These are phyloP conservation scores for Diaporthe vaccinii DNA, from an alignment of 2,329 filamentous ascomycete genomes.

Conservation along the genomic window DNA sequence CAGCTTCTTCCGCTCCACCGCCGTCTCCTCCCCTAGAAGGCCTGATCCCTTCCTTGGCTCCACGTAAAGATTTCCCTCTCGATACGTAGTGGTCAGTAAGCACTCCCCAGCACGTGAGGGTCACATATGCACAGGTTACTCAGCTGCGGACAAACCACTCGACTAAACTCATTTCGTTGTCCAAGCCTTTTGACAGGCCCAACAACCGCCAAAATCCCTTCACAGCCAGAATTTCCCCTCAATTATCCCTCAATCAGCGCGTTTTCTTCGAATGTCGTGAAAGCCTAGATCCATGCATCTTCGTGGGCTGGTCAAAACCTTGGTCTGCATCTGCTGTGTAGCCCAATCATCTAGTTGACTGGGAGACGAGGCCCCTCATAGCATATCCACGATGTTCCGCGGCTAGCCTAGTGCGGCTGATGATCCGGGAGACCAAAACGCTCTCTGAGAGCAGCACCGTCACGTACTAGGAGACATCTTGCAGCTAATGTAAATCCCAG, in stretches of 20 bases:
- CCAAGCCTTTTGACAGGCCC: background rate
- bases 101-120: background rate
- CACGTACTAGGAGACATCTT: background rate
- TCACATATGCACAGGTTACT: background rate
- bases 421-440: background rate
- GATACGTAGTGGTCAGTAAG: background rate
- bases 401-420: background rate
- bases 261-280: no score
- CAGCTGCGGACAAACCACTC: background rate
- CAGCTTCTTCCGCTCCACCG: background rate
- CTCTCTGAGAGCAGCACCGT: background rate
- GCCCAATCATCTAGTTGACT: background rate
- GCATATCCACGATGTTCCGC: background rate
- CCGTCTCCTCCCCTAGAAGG: rapidly evolving
- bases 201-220: background rate
- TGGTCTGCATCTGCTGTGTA: background rate
- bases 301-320: background rate
- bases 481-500: background rate
- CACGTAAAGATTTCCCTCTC: background rate
- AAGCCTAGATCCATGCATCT: background rate
- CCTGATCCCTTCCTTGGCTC: no score
- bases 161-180: background rate
- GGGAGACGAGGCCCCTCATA: background rate
- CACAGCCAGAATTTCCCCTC: background rate
- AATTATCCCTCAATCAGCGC: background rate